phyloP scores from a whole-genome alignment of 768 basidiomycete genomes.

The Lactarius psammicola region DNA sequence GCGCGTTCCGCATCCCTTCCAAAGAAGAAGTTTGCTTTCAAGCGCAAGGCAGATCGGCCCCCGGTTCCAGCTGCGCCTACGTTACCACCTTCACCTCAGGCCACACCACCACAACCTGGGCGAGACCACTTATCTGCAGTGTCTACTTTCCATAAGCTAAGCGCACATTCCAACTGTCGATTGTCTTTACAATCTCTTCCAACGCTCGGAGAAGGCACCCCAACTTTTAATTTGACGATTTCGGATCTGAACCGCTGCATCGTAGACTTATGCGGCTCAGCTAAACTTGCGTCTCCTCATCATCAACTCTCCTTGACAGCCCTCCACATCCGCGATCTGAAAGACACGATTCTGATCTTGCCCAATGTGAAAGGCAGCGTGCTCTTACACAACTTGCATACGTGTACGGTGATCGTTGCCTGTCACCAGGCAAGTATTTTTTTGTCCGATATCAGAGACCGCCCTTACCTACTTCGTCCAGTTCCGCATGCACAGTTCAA shows the following conservation, averaged over 20 bases:
- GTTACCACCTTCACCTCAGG: constrained; percentile 1
- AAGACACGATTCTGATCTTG: constrained; percentile 60
- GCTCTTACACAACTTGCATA: constrained; percentile 59
- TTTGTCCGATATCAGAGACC: neutral
- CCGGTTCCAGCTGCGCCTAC: constrained; percentile 7
- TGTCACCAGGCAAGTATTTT: constrained; percentile 70
- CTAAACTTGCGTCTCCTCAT: constrained; percentile 6
- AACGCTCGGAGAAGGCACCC: constrained; percentile 32
- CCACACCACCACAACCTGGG: neutral
- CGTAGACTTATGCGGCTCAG: constrained; percentile 51
- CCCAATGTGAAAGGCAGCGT: constrained; percentile 69
- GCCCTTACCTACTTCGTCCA: constrained; percentile 34
- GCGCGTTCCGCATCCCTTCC: constrained; percentile 46
- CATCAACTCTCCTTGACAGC: constrained; percentile 45
- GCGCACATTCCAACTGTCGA: constrained; percentile 46
- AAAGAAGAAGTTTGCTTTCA: constrained; percentile 70
- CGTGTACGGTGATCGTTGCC: constrained; percentile 65
- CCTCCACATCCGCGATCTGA: constrained; percentile 61
- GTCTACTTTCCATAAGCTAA: constrained; percentile 43
- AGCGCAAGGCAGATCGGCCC: constrained; percentile 41
- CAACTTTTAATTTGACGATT: constrained; percentile 57
- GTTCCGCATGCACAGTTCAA: constrained; percentile 88
- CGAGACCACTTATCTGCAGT: constrained; percentile 17
- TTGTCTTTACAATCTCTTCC: constrained; percentile 46
- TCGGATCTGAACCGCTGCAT: constrained; percentile 66